Evolutionary conservation across 352 stramenopile species (phyloP).

Genomic region (Phytophthora brassicae): DNA sequence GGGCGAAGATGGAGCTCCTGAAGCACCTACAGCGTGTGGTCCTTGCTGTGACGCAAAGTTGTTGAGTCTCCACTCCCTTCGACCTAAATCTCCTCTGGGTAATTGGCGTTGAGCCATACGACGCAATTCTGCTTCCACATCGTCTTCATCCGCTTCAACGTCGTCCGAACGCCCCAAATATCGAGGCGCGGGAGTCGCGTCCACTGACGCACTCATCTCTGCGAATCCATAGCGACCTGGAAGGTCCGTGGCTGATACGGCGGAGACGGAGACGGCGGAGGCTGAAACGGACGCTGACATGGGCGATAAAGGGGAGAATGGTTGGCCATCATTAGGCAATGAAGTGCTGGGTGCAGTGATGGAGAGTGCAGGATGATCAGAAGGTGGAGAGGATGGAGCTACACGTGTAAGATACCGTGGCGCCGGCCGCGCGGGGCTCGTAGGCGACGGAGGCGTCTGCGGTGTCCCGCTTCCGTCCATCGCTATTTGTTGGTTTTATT

Average conservation of each 20-base stretch:
- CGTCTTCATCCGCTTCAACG: slow-evolving; percentile 47
- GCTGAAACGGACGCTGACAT: slow-evolving; percentile 65
- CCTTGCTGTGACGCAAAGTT: slow-evolving; percentile 38
- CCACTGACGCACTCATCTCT: slow-evolving; percentile 82
- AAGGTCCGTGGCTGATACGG: slow-evolving; percentile 78
- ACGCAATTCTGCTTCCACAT: slow-evolving; percentile 75
- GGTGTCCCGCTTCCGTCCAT: slow-evolving; percentile 47
- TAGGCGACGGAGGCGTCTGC: slow-evolving; percentile 54
- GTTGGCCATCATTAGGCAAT: slow-evolving; percentile 4
- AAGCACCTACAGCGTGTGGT: slow-evolving; percentile 18
- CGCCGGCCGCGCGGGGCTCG: slow-evolving; percentile 40
- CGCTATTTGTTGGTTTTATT: not conserved
- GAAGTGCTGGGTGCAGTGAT: slow-evolving; percentile 9
- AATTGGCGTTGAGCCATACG: slow-evolving; percentile 80
- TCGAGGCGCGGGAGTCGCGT: slow-evolving; percentile 72
- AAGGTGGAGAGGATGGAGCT: slow-evolving; percentile 16
- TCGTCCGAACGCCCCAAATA: slow-evolving; percentile 59
- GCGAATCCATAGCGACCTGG: slow-evolving; percentile 61
- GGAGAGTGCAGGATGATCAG: slow-evolving; percentile 7
- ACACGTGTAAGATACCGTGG: slow-evolving; percentile 53
- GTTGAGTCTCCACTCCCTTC: slow-evolving; percentile 76
- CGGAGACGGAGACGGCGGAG: slow-evolving; percentile 74
- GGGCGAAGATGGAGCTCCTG: slow-evolving; percentile 42
- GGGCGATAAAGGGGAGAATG: slow-evolving; percentile 40
- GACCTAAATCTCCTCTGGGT: slow-evolving; percentile 73